phyloP scores from a whole-genome alignment of 2,329 filamentous ascomycete genomes.

The Talaromyces sp. region DNA sequence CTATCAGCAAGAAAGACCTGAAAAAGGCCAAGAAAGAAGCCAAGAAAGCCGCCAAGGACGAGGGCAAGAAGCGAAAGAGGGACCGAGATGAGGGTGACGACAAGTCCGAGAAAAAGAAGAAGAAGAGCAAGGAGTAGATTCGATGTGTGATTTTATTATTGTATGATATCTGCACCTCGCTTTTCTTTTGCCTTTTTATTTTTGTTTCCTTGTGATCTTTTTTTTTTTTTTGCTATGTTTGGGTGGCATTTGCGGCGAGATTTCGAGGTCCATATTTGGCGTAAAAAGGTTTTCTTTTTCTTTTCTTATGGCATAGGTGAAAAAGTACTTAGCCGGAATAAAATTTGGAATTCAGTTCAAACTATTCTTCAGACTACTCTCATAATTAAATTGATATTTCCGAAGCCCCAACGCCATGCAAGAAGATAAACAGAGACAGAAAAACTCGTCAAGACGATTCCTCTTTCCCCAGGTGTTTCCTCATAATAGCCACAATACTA shows the following conservation, averaged over 20 bases:
- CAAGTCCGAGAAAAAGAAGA: slow-evolving; percentile 49
- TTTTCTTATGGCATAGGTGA: slow-evolving; percentile 9
- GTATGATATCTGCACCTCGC: slow-evolving; percentile 41
- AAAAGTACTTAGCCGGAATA: slow-evolving; percentile 1
- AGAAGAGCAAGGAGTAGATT: slow-evolving; percentile 52
- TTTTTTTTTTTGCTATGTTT: slow-evolving; percentile 24
- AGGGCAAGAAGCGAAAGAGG: slow-evolving; percentile 68
- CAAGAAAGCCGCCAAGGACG: slow-evolving; percentile 50
- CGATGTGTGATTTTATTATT: slow-evolving; percentile 23
- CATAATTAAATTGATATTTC: neutral
- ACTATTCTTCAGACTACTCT: neutral
- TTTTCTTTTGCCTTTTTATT: slow-evolving; percentile 23
- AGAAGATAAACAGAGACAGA: neutral
- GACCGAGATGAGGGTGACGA: slow-evolving; percentile 53
- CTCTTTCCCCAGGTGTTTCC: slow-evolving; percentile 22
- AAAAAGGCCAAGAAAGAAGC: slow-evolving; percentile 67
- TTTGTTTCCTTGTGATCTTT: slow-evolving; percentile 24
- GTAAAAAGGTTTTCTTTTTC: slow-evolving; percentile 8
- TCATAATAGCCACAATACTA: slow-evolving; percentile 24
- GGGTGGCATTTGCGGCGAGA: slow-evolving; percentile 31
- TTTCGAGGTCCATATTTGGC: slow-evolving; percentile 10
- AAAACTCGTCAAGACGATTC: neutral
- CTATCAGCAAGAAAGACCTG: slow-evolving; percentile 70
- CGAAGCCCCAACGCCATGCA: slow-evolving; percentile 5
- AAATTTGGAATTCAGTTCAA: neutral